Percentiles rank a stretch among this genome's conserved stretches.
Evolutionary conservation across 2,329 filamentous ascomycete genomes (phyloP).

Genomic region (Aspergillus pseudonomiae): DNA sequence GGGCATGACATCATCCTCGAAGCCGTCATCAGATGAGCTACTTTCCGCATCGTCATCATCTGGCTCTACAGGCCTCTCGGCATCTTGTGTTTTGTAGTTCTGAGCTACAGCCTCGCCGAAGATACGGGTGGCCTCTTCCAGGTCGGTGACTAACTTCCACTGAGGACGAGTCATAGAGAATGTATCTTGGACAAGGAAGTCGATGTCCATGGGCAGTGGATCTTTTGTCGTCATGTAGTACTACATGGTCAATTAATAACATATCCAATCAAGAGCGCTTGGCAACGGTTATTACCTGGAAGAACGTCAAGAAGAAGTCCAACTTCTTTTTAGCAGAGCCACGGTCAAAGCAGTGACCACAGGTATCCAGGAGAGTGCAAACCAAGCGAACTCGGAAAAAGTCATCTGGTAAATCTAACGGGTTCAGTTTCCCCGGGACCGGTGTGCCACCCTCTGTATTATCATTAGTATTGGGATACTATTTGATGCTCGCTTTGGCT

Average conservation of each 20-base stretch:
- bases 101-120: conserved; percentile 88
- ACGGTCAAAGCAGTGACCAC: conserved; percentile 93
- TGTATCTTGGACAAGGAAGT: conserved; percentile 93
- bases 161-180: conserved; percentile 83
- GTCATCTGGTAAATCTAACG: conserved; percentile 86
- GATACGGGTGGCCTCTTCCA: conserved; percentile 79
- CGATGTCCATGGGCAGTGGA: conserved; percentile 90
- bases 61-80: conserved; percentile 68
- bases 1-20: conserved; percentile 60
- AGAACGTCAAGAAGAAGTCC: conserved; percentile 95
- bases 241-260: conserved; percentile 42
- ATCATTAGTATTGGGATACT: conserved; percentile 7
- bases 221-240: conserved; percentile 95
- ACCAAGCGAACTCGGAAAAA: conserved; percentile 93
- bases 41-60: conserved; percentile 77
- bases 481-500: conserved; percentile 22
- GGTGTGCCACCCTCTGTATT: conserved; percentile 71
- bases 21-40: conserved; percentile 75
- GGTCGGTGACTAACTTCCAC: conserved; percentile 81
- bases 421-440: conserved; percentile 73
- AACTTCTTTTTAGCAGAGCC: conserved; percentile 94
- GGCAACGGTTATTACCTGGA: conserved; percentile 64
- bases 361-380: conserved; percentile 88
- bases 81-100: conserved; percentile 79
- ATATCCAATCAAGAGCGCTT: conserved; percentile 16